These are phyloP conservation scores for Leonotis leonurus DNA, from an alignment of 257 asterid species.

Conservation along the genomic window DNA sequence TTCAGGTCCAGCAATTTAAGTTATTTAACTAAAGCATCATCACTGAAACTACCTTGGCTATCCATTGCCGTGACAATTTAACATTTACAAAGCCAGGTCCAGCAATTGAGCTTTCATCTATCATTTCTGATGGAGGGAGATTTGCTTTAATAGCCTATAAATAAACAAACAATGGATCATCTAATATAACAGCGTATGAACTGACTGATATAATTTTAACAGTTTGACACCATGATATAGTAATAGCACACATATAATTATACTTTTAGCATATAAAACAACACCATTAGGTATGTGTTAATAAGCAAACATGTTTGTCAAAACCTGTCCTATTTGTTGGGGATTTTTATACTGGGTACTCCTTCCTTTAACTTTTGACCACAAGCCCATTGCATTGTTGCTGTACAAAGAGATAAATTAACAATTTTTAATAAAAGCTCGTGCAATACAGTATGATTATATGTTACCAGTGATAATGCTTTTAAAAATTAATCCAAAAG, in stretches of 20 bases:
- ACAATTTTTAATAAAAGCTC: neutral
- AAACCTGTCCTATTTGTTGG: constrained; percentile 77
- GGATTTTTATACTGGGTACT: constrained; percentile 62
- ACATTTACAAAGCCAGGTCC: constrained; percentile 90
- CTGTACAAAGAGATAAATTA: constrained; percentile 33
- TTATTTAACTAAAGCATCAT: neutral
- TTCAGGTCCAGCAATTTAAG: neutral
- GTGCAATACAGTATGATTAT: neutral
- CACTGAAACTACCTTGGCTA: constrained; percentile 56
- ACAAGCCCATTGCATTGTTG: constrained; percentile 95
- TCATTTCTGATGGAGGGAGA: constrained; percentile 69
- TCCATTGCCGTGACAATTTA: constrained; percentile 62
- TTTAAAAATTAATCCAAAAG: neutral
- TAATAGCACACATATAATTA: neutral
- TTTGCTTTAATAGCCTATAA: constrained; percentile 66
- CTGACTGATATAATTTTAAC: neutral
- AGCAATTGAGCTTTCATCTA: constrained; percentile 62
- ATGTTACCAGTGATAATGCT: neutral
- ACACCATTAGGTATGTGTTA: neutral
- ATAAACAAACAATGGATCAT: constrained; percentile 14
- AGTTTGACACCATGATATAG: neutral
- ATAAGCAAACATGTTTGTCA: neutral
- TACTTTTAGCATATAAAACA: neutral
- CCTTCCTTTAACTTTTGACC: constrained; percentile 62
- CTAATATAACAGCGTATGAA: neutral